Evolutionary conservation across 106 monocot genomes (phyloP), one percentile per base, ranked within the genome.

Genomic region (Allium cepa): DNA sequence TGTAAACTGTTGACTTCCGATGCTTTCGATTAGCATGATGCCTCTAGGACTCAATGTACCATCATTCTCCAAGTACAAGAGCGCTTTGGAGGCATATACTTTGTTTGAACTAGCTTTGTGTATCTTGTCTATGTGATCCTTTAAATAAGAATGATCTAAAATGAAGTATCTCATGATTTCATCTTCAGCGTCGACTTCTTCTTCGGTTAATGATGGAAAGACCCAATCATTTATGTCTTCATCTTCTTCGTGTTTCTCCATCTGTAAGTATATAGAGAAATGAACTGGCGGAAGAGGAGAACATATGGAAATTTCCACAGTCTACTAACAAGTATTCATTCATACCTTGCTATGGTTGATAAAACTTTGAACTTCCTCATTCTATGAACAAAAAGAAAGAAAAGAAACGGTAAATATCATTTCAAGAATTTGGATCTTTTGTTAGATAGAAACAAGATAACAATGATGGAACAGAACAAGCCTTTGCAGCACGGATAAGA

Each of bases 31-130:
- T 46, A 94, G 82, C 79, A 87, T 81, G n/a, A 94, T 94, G 27
- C 81, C 85, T 10, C 85, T 7, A 0, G 94, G 90, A 68, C 59
- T 75, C 46, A 94, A 70, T 9, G 83, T 81, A 7, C 72, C 72
- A 45, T 87, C 87, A 0, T 73, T 60, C 12, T 72, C 69, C 51
- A 88, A 70, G 62, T 85, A 79, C 46, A 94, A 50, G 9, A 94
- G 65, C 6, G 94, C 87, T 18, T 90, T 80, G 12, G 94, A 55
- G 13, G 87, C 90, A 52, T 94, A 94, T 13, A 81, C 72, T 70
- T 76, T 84, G 51, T 57, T 79, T 10, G 18, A 10, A 17, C 76
- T 74, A 11, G 50, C 7, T 46, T 66, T 22, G 8, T 50, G 4
- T 66, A 66, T 66, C 26, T 49, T 66, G 17, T 66, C 50, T 12